These are phyloP conservation scores for Angomonas ambiguus DNA, from an alignment of 208 protist genomes.

Conservation along the genomic window DNA sequence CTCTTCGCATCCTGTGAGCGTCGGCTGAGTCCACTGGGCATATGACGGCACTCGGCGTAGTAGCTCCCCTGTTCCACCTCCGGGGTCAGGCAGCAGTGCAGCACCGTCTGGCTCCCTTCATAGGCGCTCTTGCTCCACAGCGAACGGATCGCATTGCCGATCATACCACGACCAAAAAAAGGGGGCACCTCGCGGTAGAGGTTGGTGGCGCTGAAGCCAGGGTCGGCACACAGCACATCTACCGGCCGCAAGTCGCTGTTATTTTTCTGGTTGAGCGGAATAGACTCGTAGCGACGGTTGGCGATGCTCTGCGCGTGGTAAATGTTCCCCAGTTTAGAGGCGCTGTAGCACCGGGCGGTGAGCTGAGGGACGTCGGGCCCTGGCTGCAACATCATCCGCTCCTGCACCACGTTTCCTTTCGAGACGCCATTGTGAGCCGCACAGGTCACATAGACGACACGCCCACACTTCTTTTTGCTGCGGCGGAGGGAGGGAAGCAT, in stretches of 20 bases:
- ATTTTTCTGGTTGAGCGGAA: constrained; percentile 35
- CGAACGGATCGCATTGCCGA: constrained; percentile 57
- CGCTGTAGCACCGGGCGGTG: constrained; percentile 70
- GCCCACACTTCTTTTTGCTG: constrained; percentile 33
- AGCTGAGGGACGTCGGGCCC: constrained; percentile 34
- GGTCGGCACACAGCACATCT: constrained; percentile 61
- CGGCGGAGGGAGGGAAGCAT: constrained; percentile 62
- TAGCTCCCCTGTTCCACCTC: constrained; percentile 62
- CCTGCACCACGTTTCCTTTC: constrained; percentile 46
- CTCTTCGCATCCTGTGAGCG: constrained; percentile 46
- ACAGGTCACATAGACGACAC: constrained; percentile 77
- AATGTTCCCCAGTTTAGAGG: constrained; percentile 80
- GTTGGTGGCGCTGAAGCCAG: constrained; percentile 62
- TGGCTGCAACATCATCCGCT: constrained; percentile 59
- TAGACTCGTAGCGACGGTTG: constrained; percentile 62
- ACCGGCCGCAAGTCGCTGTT: constrained; percentile 59
- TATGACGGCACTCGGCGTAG: constrained; percentile 67
- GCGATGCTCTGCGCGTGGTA: constrained; percentile 76
- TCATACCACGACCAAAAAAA: constrained; percentile 36
- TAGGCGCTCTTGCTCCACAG: constrained; percentile 67
- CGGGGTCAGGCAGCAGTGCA: constrained; percentile 66
- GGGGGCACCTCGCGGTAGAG: constrained; percentile 34
- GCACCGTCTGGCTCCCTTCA: constrained; percentile 71
- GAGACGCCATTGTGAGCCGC: constrained; percentile 68
- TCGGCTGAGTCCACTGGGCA: constrained; percentile 60